Conservation (phyloP, 2,329 filamentous ascomycete species). For the Cordyceps javanica region DNA sequence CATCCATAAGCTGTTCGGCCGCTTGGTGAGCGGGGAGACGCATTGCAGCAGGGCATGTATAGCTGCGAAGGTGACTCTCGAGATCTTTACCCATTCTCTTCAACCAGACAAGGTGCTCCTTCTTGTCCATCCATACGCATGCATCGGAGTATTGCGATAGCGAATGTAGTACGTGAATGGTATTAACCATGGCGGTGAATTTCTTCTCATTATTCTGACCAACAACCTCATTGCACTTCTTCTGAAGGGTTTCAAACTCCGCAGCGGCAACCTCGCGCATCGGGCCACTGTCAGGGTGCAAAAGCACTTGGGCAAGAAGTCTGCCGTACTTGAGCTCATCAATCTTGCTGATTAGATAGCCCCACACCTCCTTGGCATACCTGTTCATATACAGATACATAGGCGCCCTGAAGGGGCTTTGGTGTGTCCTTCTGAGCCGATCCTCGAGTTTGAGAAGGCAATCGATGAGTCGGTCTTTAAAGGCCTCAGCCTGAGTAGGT, state of each 20-base stretch:
- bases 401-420: constrained; percentile 85
- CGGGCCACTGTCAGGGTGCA: constrained; percentile 65
- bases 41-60: constrained; percentile 64
- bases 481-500: constrained; percentile 80
- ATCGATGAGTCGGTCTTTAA: constrained; percentile 85
- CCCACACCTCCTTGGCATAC: constrained; percentile 84
- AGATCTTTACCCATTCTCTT: constrained; percentile 69
- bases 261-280: constrained; percentile 69
- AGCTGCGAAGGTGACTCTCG: constrained; percentile 64
- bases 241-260: constrained; percentile 67
- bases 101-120: constrained; percentile 54
- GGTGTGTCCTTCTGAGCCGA: constrained; percentile 76
- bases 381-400: constrained; percentile 90
- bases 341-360: constrained; percentile 69
- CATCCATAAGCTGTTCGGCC: constrained; percentile 77
- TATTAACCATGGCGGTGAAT: constrained; percentile 70
- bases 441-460: constrained; percentile 85
- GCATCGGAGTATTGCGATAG: constrained; percentile 62
- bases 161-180: constrained; percentile 77
- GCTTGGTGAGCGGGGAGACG: constrained; percentile 85
- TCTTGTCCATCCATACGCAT: constrained; percentile 65
- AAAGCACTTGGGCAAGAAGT: constrained; percentile 82
- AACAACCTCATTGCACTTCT: constrained; percentile 57
- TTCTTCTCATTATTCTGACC: constrained; percentile 63
- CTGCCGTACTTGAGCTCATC: constrained; percentile 84